phyloP scores from a whole-genome alignment of 108 stramenopile species.

The Phaeodactylum tricornutum region DNA sequence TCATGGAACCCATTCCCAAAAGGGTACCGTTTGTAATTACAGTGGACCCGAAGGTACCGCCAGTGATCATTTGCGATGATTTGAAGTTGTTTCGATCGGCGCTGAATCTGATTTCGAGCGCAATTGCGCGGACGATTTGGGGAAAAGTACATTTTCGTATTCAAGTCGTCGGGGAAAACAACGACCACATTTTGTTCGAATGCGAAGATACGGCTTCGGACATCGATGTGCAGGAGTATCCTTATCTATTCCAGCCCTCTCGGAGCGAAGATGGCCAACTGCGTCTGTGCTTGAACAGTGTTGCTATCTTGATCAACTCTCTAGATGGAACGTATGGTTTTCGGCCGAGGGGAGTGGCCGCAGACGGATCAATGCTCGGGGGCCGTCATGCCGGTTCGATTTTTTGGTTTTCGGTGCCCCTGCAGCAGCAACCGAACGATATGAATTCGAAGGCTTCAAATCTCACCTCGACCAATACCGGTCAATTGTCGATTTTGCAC shows the following conservation, averaged over 20 bases:
- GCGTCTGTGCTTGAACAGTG: constrained; percentile 40
- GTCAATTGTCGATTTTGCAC: not conserved
- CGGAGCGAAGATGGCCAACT: constrained; percentile 8
- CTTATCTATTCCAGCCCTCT: constrained; percentile 43
- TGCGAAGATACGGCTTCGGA: constrained; percentile 62
- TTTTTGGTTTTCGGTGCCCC: constrained; percentile 59
- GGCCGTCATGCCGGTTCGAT: constrained; percentile 17
- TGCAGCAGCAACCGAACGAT: no score
- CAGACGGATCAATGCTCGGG: constrained; percentile 4
- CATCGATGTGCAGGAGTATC: constrained; percentile 35
- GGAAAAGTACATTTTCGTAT: constrained; percentile 52
- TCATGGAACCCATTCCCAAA: constrained; percentile 52
- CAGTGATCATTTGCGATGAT: constrained; percentile 35
- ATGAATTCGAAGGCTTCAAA: constrained; percentile 16
- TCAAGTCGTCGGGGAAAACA: constrained; percentile 3
- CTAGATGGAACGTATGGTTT: constrained; percentile 50
- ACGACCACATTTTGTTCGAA: constrained; percentile 30
- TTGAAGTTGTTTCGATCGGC: constrained; percentile 53
- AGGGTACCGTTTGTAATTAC: constrained; percentile 38
- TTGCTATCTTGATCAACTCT: constrained; percentile 37
- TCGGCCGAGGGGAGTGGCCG: constrained; percentile 15
- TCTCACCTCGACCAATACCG: not conserved
- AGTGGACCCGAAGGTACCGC: constrained; percentile 33
- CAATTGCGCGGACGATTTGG: constrained; percentile 40
- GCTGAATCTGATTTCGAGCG: constrained; percentile 70